These are phyloP conservation scores for Dichotomopilus funicola DNA, from an alignment of 2,329 filamentous ascomycete species.

Conservation along the genomic window DNA sequence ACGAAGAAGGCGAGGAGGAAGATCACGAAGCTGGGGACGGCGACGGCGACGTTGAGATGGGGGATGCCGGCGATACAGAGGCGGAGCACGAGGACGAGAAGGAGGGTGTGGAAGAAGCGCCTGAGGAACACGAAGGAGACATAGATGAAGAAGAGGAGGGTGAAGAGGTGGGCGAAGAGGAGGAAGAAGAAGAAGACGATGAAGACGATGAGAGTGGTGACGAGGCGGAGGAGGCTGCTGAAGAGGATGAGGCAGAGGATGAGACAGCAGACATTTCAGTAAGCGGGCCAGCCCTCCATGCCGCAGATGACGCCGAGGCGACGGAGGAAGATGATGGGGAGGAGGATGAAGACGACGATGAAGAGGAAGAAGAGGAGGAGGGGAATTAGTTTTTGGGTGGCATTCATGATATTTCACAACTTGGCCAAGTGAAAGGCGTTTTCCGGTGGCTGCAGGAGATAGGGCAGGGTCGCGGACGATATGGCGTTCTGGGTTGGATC, in stretches of 20 bases:
- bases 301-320: no score
- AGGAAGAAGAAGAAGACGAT: conserved; percentile 13
- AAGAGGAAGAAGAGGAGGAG: not conserved
- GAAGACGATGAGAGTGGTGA: conserved; percentile 19
- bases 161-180: conserved; percentile 10
- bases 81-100: conserved; percentile 2
- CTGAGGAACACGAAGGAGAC: conserved; percentile 15
- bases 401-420: no score
- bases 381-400: not conserved
- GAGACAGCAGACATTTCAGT: not conserved
- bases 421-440: no score
- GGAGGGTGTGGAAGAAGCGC: conserved; percentile 18
- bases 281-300: no score
- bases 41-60: conserved; percentile 9
- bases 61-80: conserved; percentile 5
- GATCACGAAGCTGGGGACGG: conserved; percentile 15
- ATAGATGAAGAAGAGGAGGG: conserved; percentile 21
- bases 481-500: no score
- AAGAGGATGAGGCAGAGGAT: not conserved
- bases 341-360: not conserved
- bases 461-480: no score
- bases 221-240: not conserved
- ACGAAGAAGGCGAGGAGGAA: conserved; percentile 12
- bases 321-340: not conserved
- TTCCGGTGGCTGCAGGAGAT: no score